Evolutionary conservation across 352 stramenopile genomes (phyloP), one percentile per base, ranked within the genome.

Genomic region (Phytophthora agathidicida): DNA sequence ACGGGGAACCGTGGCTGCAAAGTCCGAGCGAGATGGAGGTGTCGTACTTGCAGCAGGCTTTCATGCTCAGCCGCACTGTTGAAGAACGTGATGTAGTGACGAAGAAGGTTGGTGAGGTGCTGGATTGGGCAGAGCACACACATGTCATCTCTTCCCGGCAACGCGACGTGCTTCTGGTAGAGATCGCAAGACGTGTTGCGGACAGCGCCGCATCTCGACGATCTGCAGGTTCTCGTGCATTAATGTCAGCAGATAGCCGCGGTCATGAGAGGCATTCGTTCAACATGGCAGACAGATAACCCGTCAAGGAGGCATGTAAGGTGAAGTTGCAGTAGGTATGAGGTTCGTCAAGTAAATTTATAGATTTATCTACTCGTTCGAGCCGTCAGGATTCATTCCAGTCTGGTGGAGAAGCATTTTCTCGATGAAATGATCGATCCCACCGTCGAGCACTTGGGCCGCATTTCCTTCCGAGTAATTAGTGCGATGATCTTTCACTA

Each of bases 401-500:
- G 77, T 51, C 32, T 87, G 57, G 5, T 68, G 58, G 0, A 90
- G 61, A 14, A 93, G 77, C 70, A 88, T 83, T 48, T 88, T 78
- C 20, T 93, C 81, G 49, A 93, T 91, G 38, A 93, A 91, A 13
- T 60, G 57, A 32, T 96, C 80, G 17, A 96, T 77, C 38, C 97
- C 77, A 19, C 96, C 96, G 60, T 98, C 89, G 13, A 99, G 71
- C 53, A 99, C 92, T 17, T 77, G 80, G 32, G 93, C 57, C 0
- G 87, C 81, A 69, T 98, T 83, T 9, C 70, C 85, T 42, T 87
- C 92, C n/a, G 96, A 86, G 67, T 89, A 89, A 19, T 96, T 94
- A 2, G 89, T 98, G 39, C 93, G 78, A 66, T 97, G 84, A 65
- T 99, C 96, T 59, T 99, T 99, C 31, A 99, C 93, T 71, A 99